Evolutionary conservation across 1,284 basidiomycete genomes (phyloP), one percentile per base, ranked within the genome.

Genomic region (Cutaneotrichosporon sp.): DNA sequence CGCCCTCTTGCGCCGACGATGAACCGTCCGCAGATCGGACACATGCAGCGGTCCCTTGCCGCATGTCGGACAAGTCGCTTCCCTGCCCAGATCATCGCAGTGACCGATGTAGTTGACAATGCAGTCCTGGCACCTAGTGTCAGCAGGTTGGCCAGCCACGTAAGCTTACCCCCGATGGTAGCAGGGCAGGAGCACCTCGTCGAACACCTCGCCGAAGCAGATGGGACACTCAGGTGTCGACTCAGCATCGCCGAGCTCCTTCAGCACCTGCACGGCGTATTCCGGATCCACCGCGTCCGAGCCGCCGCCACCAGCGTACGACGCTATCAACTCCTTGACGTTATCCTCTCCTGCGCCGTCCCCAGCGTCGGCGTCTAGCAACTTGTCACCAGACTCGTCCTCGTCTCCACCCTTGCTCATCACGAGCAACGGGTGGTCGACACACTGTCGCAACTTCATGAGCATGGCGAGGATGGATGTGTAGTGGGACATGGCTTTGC

Each of bases 401-500:
- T 85, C 81, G 9, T 69, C 71, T 0, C 84, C 83, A 0, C 87
- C 72, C 62, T 81, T 80, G 65, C 74, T 74, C 59, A 81, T 80
- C 11, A 93, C 90, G 6, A 95, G 85, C 68, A 86, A 85, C 0
- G 92, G 90, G 74, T 94, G 92, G 34, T 94, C 84, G 1, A 93
- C 91, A 13, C 91, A 92, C 60, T 91, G 90, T 42, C 92, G 89
- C 56, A 95, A 78, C 91, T 87, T 86, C 90, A 93, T 92, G 42
- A 93, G 83, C 90, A 92, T 92, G 5, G 90, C 91, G 72, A 95
- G 84, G 74, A 95, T 93, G 70, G 90, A 90, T 0, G 90, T 92
- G 75, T 92, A 94, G 72, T 92, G 93, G 71, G 88, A 91, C 76
- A 88, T 87, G 31, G 92, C 84, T 1, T 89, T 81, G 13, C 91